Evolutionary conservation across 2,329 filamentous ascomycete species (phyloP), one percentile per base, ranked within the genome.

Genomic region (Hymenotorrendiella dingleyae): DNA sequence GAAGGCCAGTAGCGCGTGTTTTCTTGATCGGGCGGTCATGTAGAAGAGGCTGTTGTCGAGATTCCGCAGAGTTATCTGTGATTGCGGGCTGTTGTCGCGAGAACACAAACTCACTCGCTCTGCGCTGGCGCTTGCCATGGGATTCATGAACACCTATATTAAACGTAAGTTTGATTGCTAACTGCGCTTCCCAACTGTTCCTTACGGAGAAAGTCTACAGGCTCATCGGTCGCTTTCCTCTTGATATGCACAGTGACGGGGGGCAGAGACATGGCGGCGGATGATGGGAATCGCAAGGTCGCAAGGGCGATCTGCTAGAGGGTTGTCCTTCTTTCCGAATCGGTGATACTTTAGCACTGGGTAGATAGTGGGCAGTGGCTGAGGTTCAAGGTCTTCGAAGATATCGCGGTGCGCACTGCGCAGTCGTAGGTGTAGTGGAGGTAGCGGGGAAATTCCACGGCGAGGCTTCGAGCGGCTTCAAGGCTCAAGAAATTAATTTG

Each of bases 171-270:
- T 9, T 30, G 8, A 17, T 16, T 37, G 21, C 16, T n/a, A n/a
- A n/a, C n/a, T n/a, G n/a, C n/a, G n/a, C n/a, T n/a, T n/a, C n/a
- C n/a, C n/a, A n/a, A n/a, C n/a, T n/a, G n/a, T n/a, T n/a, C n/a
- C 56, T 45, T 55, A 62, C 60, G 58, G 8, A 62, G 53, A 34
- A 56, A 52, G 4, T 62, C 59, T 20, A 62, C 55, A 12, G 60
- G 60, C 12, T 61, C 55, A 36, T 62, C 60, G 8, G 54, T 60
- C 17, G 47, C 46, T 46, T 61, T 62, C 30, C 60, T 49, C 50
- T 62, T 62, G 46, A 62, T 56, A 20, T 53, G 52, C n/a, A 62
- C 48, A 6, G 50, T 53, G 12, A 34, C 44, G 22, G 60, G 60
- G 32, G 59, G 59, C 12, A 60, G 44, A 50, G 57, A 55, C 56